A percentile compares a stretch with the other conserved stretches of the same genome.
These are phyloP conservation scores for Priceomyces medius DNA, from an alignment of 805 yeast genomes.

Conservation along the genomic window DNA sequence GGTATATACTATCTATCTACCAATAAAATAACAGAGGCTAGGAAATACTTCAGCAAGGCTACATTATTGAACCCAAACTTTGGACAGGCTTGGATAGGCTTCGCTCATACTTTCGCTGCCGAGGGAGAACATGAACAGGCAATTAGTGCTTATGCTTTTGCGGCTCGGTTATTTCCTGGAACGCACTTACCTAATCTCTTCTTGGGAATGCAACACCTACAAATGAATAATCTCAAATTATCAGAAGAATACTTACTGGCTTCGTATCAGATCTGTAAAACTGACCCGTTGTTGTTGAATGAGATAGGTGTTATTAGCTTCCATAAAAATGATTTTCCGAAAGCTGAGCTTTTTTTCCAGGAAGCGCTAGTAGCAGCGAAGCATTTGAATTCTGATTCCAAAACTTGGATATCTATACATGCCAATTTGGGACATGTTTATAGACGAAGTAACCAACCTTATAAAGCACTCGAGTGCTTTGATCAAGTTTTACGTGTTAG, in stretches of 20 bases:
- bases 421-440: slow-evolving; percentile 88
- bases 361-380: slow-evolving; percentile 72
- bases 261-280: slow-evolving; percentile 72
- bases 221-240: slow-evolving; percentile 75
- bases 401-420: slow-evolving; percentile 82
- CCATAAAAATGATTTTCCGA: slow-evolving; percentile 63
- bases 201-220: slow-evolving; percentile 94
- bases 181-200: slow-evolving; percentile 87
- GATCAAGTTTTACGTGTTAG: slow-evolving; percentile 69
- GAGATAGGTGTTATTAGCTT: slow-evolving; percentile 92
- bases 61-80: slow-evolving; percentile 84
- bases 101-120: slow-evolving; percentile 95
- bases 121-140: slow-evolving; percentile 99
- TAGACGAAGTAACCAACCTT: slow-evolving; percentile 59
- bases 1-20: slow-evolving; percentile 85
- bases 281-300: slow-evolving; percentile 84
- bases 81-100: slow-evolving; percentile 97
- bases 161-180: slow-evolving; percentile 87
- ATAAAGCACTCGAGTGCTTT: slow-evolving; percentile 72
- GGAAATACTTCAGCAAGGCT: slow-evolving; percentile 85
- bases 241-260: slow-evolving; percentile 84
- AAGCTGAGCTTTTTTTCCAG: slow-evolving; percentile 68
- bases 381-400: slow-evolving; percentile 70
- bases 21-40: slow-evolving; percentile 72
- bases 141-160: slow-evolving; percentile 93